Evolutionary conservation across 2,329 filamentous ascomycete species (phyloP).

Genomic region (Delphinella strobiligena): DNA sequence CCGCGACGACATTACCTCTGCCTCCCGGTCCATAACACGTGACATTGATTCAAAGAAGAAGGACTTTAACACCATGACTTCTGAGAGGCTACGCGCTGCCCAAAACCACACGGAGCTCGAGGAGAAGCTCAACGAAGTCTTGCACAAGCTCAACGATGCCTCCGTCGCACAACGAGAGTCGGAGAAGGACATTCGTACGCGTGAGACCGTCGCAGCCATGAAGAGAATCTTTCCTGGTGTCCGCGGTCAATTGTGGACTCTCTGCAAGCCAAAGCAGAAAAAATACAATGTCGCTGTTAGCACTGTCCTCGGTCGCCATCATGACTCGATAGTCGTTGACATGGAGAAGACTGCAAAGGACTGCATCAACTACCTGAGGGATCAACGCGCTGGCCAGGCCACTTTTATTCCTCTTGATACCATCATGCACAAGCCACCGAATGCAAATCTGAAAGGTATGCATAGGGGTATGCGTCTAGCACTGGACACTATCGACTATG

Average conservation of each 20-base stretch:
- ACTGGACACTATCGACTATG: constrained; percentile 93
- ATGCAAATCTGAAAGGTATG: constrained; percentile 82
- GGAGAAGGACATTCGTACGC: constrained; percentile 64
- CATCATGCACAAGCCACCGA: constrained; percentile 86
- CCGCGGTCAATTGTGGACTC: constrained; percentile 75
- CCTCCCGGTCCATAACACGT: constrained; percentile 51
- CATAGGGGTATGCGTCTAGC: constrained; percentile 72
- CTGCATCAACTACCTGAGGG: constrained; percentile 87
- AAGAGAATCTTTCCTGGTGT: constrained; percentile 90
- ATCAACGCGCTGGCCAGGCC: constrained; percentile 74
- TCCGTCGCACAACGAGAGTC: constrained; percentile 77
- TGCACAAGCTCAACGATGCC: constrained; percentile 71
- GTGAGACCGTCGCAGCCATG: constrained; percentile 72
- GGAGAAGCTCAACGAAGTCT: constrained; percentile 74
- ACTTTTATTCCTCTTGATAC: constrained; percentile 96
- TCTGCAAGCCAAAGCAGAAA: constrained; percentile 94
- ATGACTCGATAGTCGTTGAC: constrained; percentile 89
- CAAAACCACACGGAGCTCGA: constrained; percentile 81
- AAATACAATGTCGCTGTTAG: constrained; percentile 91
- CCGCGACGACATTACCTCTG: constrained; percentile 48
- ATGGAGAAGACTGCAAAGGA: constrained; percentile 88
- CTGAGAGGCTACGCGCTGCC: constrained; percentile 67
- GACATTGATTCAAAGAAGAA: constrained; percentile 87
- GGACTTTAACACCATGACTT: constrained; percentile 73
- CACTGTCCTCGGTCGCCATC: constrained; percentile 82